A percentile compares a stretch with the other conserved stretches of the same genome.
phyloP scores from a whole-genome alignment of 768 basidiomycete genomes.

The Lentinula aciculospora region DNA sequence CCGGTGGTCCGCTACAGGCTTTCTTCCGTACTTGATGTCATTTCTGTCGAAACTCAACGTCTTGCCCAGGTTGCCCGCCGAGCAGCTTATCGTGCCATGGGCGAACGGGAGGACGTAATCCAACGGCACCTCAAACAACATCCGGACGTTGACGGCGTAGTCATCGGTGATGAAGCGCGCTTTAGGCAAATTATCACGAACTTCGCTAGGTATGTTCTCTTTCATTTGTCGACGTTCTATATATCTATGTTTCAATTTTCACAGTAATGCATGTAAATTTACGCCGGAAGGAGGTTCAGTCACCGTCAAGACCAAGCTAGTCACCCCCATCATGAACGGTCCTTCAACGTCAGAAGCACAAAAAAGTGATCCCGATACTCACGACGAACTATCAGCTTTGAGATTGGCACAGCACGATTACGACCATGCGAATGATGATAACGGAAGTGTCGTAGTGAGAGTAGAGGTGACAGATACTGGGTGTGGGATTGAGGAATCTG shows the following conservation, averaged over 20 bases:
- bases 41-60: too few species aligned
- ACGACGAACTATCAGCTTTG: not conserved
- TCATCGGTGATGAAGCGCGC: constrained; percentile 67
- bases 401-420: constrained; percentile 2
- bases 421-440: constrained; percentile 24
- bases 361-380: not conserved
- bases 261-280: constrained; percentile 55
- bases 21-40: not conserved
- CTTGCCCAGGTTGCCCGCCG: constrained; percentile 34
- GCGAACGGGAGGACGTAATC: constrained; percentile 28
- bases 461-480: constrained; percentile 69
- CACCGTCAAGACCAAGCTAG: constrained; percentile 49
- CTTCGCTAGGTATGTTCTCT: constrained; percentile 46
- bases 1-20: not conserved
- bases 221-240: not conserved
- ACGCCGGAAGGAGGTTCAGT: constrained; percentile 54
- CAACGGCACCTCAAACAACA: constrained; percentile 21
- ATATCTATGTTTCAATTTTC: not conserved
- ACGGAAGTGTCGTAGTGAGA: constrained; percentile 52
- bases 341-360: not conserved
- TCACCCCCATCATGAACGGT: constrained; percentile 21
- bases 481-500: constrained; percentile 52
- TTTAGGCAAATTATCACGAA: constrained; percentile 65
- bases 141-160: constrained; percentile 34
- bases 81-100: constrained; percentile 38